Evolutionary conservation across 768 basidiomycete genomes (phyloP).

Genomic region (Boletus reticuloceps): DNA sequence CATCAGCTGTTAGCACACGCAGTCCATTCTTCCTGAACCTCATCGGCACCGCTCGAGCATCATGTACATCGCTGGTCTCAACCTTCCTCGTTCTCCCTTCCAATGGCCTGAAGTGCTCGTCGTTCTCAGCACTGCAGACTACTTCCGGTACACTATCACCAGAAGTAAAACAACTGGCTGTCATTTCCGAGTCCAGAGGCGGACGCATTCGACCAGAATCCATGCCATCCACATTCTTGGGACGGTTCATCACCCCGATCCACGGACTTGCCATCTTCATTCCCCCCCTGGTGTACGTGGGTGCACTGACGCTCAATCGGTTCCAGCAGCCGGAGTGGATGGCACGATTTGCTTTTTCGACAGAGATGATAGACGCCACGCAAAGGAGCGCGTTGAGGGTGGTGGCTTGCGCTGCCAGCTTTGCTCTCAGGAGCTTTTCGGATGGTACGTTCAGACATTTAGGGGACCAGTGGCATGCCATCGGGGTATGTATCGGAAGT

Average conservation of each 20-base stretch:
- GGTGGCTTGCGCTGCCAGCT: too few species aligned
- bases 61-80: constrained; percentile 20
- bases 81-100: background rate
- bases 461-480: too few species aligned
- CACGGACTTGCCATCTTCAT: constrained; percentile 17
- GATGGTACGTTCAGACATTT: too few species aligned
- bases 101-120: constrained; percentile 16
- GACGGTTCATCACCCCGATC: constrained; percentile 25
- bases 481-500: too few species aligned
- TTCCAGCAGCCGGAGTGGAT: constrained; percentile 33
- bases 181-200: constrained; percentile 5
- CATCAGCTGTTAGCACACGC: background rate
- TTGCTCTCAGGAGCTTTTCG: too few species aligned
- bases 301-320: constrained; percentile 20
- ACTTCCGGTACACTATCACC: background rate
- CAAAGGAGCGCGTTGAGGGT: too few species aligned
- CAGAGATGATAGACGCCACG: background rate
- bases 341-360: constrained; percentile 14
- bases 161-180: background rate
- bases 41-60: background rate
- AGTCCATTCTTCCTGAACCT: too few species aligned
- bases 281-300: constrained; percentile 25
- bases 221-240: constrained; percentile 13
- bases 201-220: constrained; percentile 18
- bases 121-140: constrained; percentile 10